Conservation (phyloP, 345 rosid species). For the Punica granatum region DNA sequence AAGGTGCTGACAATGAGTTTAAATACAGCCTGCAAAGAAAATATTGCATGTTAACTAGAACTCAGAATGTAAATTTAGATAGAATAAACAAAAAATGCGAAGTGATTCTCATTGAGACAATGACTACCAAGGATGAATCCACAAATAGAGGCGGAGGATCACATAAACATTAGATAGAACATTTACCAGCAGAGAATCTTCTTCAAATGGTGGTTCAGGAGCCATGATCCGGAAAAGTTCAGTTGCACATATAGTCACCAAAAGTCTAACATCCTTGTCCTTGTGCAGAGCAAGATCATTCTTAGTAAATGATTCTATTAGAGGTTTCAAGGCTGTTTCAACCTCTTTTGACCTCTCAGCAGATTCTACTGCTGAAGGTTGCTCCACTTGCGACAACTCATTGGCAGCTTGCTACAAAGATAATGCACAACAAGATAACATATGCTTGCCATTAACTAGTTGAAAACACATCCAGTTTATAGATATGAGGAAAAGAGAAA, state of each 20-base stretch:
- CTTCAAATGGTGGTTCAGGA: slow-evolving; percentile 78
- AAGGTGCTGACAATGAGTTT: slow-evolving; percentile 50
- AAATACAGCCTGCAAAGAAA: slow-evolving; percentile 57
- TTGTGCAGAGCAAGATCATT: slow-evolving; percentile 47
- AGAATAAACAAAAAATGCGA: not conserved
- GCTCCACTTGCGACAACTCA: slow-evolving; percentile 57
- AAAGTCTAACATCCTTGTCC: slow-evolving; percentile 67
- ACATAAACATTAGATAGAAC: not conserved
- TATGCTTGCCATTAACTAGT: no score
- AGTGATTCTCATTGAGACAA: not conserved
- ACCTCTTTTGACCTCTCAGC: slow-evolving; percentile 26
- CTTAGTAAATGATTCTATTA: slow-evolving; percentile 51
- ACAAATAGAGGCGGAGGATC: not conserved
- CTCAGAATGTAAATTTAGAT: not conserved
- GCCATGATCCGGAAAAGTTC: slow-evolving; percentile 77
- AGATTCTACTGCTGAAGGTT: slow-evolving; percentile 33
- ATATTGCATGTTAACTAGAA: not conserved
- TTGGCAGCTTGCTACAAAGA: slow-evolving; percentile 58
- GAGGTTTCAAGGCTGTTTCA: slow-evolving; percentile 37
- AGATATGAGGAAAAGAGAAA: not conserved
- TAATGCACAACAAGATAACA: not conserved
- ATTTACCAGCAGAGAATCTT: slow-evolving; percentile 54
- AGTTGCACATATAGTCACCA: slow-evolving; percentile 62
- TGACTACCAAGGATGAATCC: not conserved
- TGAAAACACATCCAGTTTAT: no score